Evolutionary conservation across 495 filamentous ascomycete species (phyloP).

Genomic region (Aspergillus hancockii): DNA sequence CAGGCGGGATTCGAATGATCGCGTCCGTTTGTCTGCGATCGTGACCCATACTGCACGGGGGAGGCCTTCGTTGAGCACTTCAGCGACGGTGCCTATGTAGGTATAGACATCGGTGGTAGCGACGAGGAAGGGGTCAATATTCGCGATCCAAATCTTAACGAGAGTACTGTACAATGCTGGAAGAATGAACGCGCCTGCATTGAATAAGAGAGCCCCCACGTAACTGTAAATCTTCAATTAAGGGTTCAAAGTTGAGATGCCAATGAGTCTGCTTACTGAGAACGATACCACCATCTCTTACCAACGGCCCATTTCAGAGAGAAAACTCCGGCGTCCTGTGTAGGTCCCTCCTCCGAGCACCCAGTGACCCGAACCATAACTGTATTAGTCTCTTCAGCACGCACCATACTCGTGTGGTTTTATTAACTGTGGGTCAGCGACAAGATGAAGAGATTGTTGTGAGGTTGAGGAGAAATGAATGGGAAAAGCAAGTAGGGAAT

Average conservation of each 20-base stretch:
- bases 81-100: constrained; percentile 62
- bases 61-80: constrained; percentile 75
- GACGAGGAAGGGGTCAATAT: constrained; percentile 65
- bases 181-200: constrained; percentile 62
- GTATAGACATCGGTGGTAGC: constrained; percentile 68
- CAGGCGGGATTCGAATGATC: constrained; percentile 53
- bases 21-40: constrained; percentile 65
- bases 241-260: background rate
- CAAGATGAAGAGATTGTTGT: no score
- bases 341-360: background rate
- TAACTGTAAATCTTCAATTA: constrained; percentile 38
- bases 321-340: background rate
- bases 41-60: constrained; percentile 68
- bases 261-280: constrained; percentile 10
- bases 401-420: background rate
- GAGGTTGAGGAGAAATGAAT: no score
- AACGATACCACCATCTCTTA: constrained; percentile 15
- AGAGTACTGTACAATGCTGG: constrained; percentile 71
- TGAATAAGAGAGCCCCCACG: constrained; percentile 60
- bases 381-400: background rate
- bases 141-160: constrained; percentile 72
- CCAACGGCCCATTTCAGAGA: constrained; percentile 12
- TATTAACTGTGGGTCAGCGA: no score
- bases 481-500: no score
- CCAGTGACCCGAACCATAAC: background rate